phyloP scores from a whole-genome alignment of 1,284 basidiomycete genomes.

The Stygiomarasmius scandens region DNA sequence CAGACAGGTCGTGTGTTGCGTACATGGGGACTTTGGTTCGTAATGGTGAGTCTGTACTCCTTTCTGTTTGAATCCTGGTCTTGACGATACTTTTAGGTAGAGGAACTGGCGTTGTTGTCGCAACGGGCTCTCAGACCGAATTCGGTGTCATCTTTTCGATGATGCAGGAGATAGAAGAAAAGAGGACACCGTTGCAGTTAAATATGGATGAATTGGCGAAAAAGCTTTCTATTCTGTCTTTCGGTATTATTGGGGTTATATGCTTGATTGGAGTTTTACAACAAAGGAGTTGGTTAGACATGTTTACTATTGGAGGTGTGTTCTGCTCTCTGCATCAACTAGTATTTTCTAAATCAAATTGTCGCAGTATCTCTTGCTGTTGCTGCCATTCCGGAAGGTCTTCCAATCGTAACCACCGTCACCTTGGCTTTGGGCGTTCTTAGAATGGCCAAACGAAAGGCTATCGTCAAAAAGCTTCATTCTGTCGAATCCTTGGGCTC shows the following conservation, averaged over 20 bases:
- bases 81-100: slow-evolving; percentile 69
- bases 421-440: slow-evolving; percentile 94
- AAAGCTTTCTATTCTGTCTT: slow-evolving; percentile 88
- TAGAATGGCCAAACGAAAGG: slow-evolving; percentile 92
- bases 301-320: slow-evolving; percentile 97
- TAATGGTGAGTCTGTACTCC: slow-evolving; percentile 65
- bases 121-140: slow-evolving; percentile 88
- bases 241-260: slow-evolving; percentile 92
- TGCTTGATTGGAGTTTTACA: slow-evolving; percentile 91
- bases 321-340: slow-evolving; percentile 13
- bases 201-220: slow-evolving; percentile 98
- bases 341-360: slow-evolving; percentile 1
- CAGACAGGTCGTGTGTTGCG: slow-evolving; percentile 87
- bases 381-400: slow-evolving; percentile 95
- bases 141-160: slow-evolving; percentile 97
- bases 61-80: too few species aligned
- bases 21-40: slow-evolving; percentile 98
- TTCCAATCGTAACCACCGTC: slow-evolving; percentile 97
- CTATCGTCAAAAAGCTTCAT: slow-evolving; percentile 96
- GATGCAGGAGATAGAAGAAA: slow-evolving; percentile 97
- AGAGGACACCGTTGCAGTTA: slow-evolving; percentile 90
- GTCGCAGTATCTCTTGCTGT: slow-evolving; percentile 88
- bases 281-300: slow-evolving; percentile 89
- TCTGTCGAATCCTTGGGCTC: slow-evolving; percentile 94
- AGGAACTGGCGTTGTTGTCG: slow-evolving; percentile 88